Percentiles rank a stretch among this genome's conserved stretches.
Conservation (phyloP, 2,329 filamentous ascomycete species). For the Trichoderma sp. region DNA sequence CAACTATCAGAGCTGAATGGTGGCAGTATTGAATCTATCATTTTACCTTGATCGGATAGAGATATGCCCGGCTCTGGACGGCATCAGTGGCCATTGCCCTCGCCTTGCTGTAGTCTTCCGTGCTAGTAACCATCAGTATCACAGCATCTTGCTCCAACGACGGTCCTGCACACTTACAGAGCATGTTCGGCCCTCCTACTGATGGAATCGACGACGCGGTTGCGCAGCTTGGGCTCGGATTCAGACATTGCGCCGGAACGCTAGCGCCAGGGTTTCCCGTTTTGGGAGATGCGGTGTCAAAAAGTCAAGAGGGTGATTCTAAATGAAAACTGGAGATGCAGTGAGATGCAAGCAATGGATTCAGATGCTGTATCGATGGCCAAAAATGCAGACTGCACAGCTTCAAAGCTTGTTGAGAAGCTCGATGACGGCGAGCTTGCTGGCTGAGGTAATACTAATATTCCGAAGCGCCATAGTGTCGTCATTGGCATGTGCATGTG, state of each 20-base stretch:
- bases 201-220: slow-evolving; percentile 43
- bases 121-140: slow-evolving; percentile 39
- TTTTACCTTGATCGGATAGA: slow-evolving; percentile 76
- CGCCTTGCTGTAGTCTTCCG: slow-evolving; percentile 72
- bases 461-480: slow-evolving; percentile 4
- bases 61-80: slow-evolving; percentile 73
- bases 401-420: background rate
- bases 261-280: background rate
- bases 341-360: background rate
- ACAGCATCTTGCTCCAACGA: background rate
- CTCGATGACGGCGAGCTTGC: background rate
- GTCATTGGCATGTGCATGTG: slow-evolving; percentile 22
- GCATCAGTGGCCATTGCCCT: slow-evolving; percentile 66
- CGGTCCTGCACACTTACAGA: slow-evolving; percentile 40
- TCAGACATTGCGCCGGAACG: slow-evolving; percentile 26
- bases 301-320: background rate
- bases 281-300: background rate
- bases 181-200: slow-evolving; percentile 53
- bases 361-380: background rate
- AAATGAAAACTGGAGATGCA: background rate
- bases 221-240: slow-evolving; percentile 29
- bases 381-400: background rate
- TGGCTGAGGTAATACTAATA: background rate
- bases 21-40: background rate
- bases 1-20: background rate